A percentile compares a stretch with the other conserved stretches of the same genome.
Conservation (phyloP, 257 asterid species). For the Nicotiana noctiflora region DNA sequence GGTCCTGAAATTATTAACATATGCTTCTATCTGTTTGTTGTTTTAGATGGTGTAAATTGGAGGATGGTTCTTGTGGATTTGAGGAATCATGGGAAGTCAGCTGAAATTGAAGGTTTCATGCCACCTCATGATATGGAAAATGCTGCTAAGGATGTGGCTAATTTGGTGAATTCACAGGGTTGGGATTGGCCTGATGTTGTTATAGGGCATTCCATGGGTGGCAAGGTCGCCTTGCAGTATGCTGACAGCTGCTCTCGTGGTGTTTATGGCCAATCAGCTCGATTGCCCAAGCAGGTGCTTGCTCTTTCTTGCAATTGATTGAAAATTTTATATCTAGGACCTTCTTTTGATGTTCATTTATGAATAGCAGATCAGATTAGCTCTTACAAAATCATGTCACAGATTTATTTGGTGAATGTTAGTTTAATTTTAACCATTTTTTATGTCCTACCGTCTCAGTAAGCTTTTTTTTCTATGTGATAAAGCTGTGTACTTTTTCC, state of each 20-base stretch:
- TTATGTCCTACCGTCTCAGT: neutral
- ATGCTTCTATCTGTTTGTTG: neutral
- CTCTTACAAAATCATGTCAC: neutral
- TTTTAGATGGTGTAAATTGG: slow-evolving; percentile 46
- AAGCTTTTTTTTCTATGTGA: neutral
- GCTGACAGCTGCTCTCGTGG: slow-evolving; percentile 73
- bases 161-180: slow-evolving; percentile 56
- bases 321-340: neutral
- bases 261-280: slow-evolving; percentile 40
- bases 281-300: slow-evolving; percentile 73
- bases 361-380: neutral
- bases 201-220: slow-evolving; percentile 95
- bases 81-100: slow-evolving; percentile 89
- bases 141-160: slow-evolving; percentile 77
- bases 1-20: neutral
- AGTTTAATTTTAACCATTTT: neutral
- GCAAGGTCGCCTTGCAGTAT: slow-evolving; percentile 86
- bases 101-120: slow-evolving; percentile 40
- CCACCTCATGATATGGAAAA: slow-evolving; percentile 74
- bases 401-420: neutral
- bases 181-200: slow-evolving; percentile 95
- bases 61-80: slow-evolving; percentile 76
- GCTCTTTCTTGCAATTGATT: slow-evolving; percentile 3
- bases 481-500: neutral
- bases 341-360: neutral